Percentiles rank a stretch among this genome's conserved stretches.
These are phyloP conservation scores for Hemisphaericaspora lyxosophila DNA, from an alignment of 1,139 yeast species.

Conservation along the genomic window DNA sequence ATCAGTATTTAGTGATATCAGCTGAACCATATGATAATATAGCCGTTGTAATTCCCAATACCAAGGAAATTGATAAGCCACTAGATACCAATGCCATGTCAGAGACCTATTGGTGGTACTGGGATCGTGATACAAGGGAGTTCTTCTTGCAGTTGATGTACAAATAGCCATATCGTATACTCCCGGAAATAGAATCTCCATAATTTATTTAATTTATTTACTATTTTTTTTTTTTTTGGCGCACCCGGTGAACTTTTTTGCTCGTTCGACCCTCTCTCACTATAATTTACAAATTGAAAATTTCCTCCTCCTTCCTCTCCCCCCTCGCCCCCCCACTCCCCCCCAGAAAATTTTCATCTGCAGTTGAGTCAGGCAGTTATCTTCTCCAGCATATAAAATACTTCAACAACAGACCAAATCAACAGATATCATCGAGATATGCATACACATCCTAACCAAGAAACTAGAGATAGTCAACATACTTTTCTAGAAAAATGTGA, in stretches of 20 bases:
- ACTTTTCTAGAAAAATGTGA: constrained; percentile 28
- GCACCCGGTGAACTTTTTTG: too few species aligned
- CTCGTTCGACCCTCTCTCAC: too few species aligned
- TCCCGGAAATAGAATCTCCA: neutral
- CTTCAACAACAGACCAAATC: neutral
- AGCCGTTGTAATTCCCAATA: constrained; percentile 66
- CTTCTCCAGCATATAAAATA: too few species aligned
- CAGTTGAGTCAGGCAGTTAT: too few species aligned
- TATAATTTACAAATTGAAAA: too few species aligned
- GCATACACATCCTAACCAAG: constrained; percentile 5
- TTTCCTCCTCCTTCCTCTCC: too few species aligned
- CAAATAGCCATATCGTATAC: constrained; percentile 18
- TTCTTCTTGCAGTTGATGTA: constrained; percentile 69
- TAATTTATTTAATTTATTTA: too few species aligned
- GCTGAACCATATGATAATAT: constrained; percentile 85
- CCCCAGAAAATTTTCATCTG: neutral
- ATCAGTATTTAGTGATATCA: constrained; percentile 70
- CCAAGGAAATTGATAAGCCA: constrained; percentile 50
- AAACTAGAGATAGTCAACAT: constrained; percentile 10
- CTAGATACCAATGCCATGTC: constrained; percentile 31
- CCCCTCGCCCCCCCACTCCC: neutral
- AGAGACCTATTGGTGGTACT: constrained; percentile 63
- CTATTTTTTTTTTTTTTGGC: too few species aligned
- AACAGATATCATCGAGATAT: neutral
- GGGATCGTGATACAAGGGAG: constrained; percentile 68